Evolutionary conservation across 805 yeast genomes (phyloP).

Genomic region (Suhomyces canberraensis): DNA sequence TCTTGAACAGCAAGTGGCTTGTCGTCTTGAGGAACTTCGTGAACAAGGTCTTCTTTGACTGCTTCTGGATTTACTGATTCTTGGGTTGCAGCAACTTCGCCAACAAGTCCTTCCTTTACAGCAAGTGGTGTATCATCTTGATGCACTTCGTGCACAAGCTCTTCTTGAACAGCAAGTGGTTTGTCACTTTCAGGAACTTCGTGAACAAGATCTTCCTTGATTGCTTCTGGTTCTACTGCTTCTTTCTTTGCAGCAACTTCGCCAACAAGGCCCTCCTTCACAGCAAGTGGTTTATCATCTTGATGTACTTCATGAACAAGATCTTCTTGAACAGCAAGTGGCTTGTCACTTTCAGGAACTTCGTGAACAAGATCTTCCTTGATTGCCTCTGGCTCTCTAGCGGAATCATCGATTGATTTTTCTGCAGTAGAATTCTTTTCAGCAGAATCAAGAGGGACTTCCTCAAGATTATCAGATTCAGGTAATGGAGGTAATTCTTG

Average conservation of each 20-base stretch:
- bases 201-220: background rate
- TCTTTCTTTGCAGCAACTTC: background rate
- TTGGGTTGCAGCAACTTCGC: background rate
- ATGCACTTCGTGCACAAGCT: background rate
- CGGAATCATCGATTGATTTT: too few species aligned
- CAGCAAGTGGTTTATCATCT: background rate
- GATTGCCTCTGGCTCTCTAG: background rate
- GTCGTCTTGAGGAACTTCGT: background rate
- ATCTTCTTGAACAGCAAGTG: background rate
- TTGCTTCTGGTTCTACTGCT: background rate
- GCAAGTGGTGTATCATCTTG: too few species aligned
- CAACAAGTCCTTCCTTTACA: background rate
- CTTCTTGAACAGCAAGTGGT: background rate
- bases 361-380: background rate
- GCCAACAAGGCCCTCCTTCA: background rate
- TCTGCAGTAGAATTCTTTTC: too few species aligned
- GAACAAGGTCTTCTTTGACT: background rate
- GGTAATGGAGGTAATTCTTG: slow-evolving; percentile 2
- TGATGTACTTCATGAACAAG: background rate
- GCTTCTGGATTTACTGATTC: background rate
- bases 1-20: slow-evolving; percentile 1
- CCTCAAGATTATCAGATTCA: too few species aligned
- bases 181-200: background rate
- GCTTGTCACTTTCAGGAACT: background rate
- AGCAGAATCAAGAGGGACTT: too few species aligned